These are phyloP conservation scores for Eucalyptus victrix DNA, from an alignment of 345 rosid genomes.

Conservation along the genomic window DNA sequence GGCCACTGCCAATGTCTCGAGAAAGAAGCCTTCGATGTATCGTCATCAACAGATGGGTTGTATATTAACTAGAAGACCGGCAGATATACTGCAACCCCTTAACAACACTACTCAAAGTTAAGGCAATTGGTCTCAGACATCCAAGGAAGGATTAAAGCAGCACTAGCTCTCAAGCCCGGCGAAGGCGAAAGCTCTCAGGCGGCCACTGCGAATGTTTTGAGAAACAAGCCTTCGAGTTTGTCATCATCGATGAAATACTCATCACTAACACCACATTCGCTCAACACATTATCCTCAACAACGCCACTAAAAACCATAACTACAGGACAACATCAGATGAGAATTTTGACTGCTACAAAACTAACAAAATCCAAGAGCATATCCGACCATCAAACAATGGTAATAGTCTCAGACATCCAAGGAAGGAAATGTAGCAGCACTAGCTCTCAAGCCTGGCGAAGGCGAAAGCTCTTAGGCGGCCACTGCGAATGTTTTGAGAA, in stretches of 20 bases:
- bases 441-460: constrained; percentile 49
- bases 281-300: neutral
- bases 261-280: neutral
- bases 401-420: neutral
- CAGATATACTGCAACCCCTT: neutral
- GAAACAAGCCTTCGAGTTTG: neutral
- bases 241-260: neutral
- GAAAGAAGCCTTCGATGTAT: constrained; percentile 25
- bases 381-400: neutral
- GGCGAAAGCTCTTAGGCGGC: constrained; percentile 84
- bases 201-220: constrained; percentile 56
- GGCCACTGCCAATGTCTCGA: constrained; percentile 72
- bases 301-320: neutral
- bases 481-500: constrained; percentile 66
- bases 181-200: constrained; percentile 74
- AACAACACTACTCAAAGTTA: neutral
- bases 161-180: constrained; percentile 10
- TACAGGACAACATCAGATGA: neutral
- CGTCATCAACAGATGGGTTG: constrained; percentile 8
- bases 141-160: neutral
- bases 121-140: constrained; percentile 10
- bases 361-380: neutral
- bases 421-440: constrained; percentile 9
- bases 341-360: neutral
- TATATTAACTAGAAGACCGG: neutral